A percentile compares a stretch with the other conserved stretches of the same genome.
These are phyloP conservation scores for Furcasterigmium sp. DNA, from an alignment of 2,329 filamentous ascomycete genomes.

Conservation along the genomic window DNA sequence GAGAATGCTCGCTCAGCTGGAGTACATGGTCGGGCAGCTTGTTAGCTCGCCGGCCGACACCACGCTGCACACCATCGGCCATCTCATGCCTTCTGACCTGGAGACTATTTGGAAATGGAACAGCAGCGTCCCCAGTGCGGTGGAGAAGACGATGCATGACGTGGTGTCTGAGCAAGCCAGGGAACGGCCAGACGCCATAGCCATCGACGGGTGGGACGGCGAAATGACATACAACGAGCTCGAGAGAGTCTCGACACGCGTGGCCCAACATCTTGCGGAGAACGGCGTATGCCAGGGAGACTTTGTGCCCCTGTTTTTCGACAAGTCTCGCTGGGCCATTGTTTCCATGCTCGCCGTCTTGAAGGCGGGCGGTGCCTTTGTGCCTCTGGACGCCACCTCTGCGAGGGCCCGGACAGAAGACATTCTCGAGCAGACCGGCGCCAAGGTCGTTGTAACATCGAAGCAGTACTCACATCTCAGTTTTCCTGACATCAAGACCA, in stretches of 20 bases:
- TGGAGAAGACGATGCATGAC: too few relatives aligned
- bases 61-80: too few relatives aligned
- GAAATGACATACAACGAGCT: slow-evolving; percentile 22
- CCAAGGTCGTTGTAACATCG: slow-evolving; percentile 3
- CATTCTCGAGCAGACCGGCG: slow-evolving; percentile 3
- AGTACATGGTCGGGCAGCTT: not conserved
- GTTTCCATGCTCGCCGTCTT: slow-evolving; percentile 6
- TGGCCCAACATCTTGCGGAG: too few relatives aligned
- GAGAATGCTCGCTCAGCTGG: not conserved
- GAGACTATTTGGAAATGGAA: too few relatives aligned
- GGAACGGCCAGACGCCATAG: slow-evolving; percentile 16
- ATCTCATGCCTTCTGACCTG: too few relatives aligned
- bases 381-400: slow-evolving; percentile 6
- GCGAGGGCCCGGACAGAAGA: slow-evolving; percentile 2
- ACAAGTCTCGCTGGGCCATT: slow-evolving; percentile 6
- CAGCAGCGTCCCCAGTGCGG: too few relatives aligned
- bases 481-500: not conserved
- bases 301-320: slow-evolving; percentile 1
- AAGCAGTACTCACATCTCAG: not conserved
- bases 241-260: not conserved
- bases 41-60: too few relatives aligned
- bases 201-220: slow-evolving; percentile 23
- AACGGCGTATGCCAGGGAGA: too few relatives aligned
- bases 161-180: not conserved
- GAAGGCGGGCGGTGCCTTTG: slow-evolving; percentile 4